Evolutionary conservation across 768 basidiomycete genomes (phyloP).

Genomic region (Suillus ampliporus): DNA sequence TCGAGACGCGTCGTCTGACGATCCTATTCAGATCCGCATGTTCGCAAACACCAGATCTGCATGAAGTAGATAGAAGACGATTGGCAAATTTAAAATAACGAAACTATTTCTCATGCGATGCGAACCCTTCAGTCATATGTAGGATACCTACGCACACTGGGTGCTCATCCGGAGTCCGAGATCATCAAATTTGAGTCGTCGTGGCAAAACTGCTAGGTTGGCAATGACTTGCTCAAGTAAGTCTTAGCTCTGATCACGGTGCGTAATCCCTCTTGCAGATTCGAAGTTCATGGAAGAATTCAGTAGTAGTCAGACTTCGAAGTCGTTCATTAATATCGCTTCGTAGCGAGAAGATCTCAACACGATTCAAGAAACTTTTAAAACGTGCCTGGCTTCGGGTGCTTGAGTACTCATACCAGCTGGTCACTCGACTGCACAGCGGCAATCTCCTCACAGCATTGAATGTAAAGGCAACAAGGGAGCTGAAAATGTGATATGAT

Average conservation of each 20-base stretch:
- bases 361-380: background rate
- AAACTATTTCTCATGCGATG: slow-evolving; percentile 23
- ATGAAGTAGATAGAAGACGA: slow-evolving; percentile 3
- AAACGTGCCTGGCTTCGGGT: slow-evolving; percentile 5
- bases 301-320: background rate
- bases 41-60: slow-evolving; percentile 23
- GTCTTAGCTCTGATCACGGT: background rate
- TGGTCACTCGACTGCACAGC: background rate
- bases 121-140: background rate
- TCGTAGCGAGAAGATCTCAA: slow-evolving; percentile 3
- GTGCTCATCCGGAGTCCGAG: background rate
- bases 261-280: background rate
- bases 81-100: slow-evolving; percentile 36
- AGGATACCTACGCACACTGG: background rate
- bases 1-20: slow-evolving; percentile 1
- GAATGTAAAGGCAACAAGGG: too few relatives aligned
- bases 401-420: background rate
- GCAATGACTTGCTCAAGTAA: background rate
- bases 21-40: slow-evolving; percentile 16
- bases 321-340: slow-evolving; percentile 9
- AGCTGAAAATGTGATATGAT: background rate
- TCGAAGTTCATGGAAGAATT: background rate
- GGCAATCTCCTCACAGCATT: background rate
- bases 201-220: background rate
- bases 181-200: background rate